Evolutionary conservation across 495 filamentous ascomycete species (phyloP), one percentile per base, ranked within the genome.

Genomic region (Glonium stellatum): DNA sequence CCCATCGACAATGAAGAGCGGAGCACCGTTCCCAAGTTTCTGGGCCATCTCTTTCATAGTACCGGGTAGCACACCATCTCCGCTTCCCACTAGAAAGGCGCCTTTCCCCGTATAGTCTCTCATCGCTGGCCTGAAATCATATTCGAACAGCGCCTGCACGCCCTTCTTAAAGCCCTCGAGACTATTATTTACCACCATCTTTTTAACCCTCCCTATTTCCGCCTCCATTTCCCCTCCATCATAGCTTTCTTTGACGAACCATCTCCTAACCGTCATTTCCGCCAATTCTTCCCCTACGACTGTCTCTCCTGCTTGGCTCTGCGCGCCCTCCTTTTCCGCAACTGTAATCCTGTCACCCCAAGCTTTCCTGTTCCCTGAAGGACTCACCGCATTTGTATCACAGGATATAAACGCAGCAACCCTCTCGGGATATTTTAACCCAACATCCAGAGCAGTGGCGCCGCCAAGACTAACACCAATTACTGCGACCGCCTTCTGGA

Each of bases 381-480:
- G 84, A 0, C 80, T 79, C 8, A 81, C 77, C 5, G 80, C 80
- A 70, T 87, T 90, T 66, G 88, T 91, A 71, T 92, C 89, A 73
- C 88, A 92, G 10, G 85, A 78, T 37, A 92, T 75, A 72, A 91
- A 87, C 6, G 74, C 75, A 15, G 58, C 74, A 4, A 91, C 67
- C 37, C 79, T 74, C 0, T 72, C 60, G 0, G 87, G 87, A 65
- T 89, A 80, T 23, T 78, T 80, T 22, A 91, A 78, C 1, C 86
- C 83, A 53, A 84, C 82, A 63, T 86, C 85, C 47, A 93, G 77
- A 0, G 83, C 77, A 4, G 88, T 91, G 12, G 85, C 85, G 46
- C 88, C 89, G 61, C 89, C 89, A 71, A 91, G 84, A 35, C 80
- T 84, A 19, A 93, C 88, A 36, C 89, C 89, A 54, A 91, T 77